phyloP scores from a whole-genome alignment of 2,329 filamentous ascomycete genomes.

The Hymenoscyphus albidus region DNA sequence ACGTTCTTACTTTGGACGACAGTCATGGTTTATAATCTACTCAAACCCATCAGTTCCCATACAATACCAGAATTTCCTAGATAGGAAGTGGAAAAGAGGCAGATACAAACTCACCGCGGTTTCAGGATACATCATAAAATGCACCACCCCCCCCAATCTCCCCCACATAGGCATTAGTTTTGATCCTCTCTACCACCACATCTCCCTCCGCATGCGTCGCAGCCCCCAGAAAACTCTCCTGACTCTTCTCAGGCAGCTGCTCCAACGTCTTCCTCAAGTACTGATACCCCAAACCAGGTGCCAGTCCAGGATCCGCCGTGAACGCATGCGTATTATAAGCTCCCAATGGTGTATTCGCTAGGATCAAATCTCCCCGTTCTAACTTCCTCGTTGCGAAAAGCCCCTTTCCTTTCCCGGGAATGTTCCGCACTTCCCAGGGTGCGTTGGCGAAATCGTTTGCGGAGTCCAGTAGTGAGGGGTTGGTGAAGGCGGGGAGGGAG shows the following conservation, averaged over 20 bases:
- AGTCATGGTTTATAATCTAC: conserved; percentile 42
- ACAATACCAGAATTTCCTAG: background rate
- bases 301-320: conserved; percentile 17
- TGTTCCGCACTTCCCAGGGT: conserved; percentile 26
- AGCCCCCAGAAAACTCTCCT: conserved; percentile 23
- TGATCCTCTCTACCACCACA: conserved; percentile 30
- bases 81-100: too few species aligned
- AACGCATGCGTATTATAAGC: conserved; percentile 30
- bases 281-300: conserved; percentile 18
- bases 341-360: conserved; percentile 26
- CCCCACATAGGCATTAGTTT: conserved; percentile 31
- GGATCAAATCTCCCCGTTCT: conserved; percentile 28
- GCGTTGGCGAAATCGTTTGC: conserved; percentile 24
- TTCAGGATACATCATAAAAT: conserved; percentile 32
- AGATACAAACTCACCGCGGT: conserved; percentile 24
- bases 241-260: conserved; percentile 23
- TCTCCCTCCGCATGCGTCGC: conserved; percentile 24
- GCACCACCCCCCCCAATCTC: conserved; percentile 27
- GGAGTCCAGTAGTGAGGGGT: conserved; percentile 15
- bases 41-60: conserved; percentile 7
- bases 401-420: conserved; percentile 29
- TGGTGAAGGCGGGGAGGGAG: conserved; percentile 23
- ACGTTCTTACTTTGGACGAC: conserved; percentile 38
- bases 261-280: conserved; percentile 28
- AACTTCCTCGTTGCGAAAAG: conserved; percentile 28